Base-by-base conservation (phyloP, 805 yeast species). In the Wickerhamomyces bovis region DNA sequence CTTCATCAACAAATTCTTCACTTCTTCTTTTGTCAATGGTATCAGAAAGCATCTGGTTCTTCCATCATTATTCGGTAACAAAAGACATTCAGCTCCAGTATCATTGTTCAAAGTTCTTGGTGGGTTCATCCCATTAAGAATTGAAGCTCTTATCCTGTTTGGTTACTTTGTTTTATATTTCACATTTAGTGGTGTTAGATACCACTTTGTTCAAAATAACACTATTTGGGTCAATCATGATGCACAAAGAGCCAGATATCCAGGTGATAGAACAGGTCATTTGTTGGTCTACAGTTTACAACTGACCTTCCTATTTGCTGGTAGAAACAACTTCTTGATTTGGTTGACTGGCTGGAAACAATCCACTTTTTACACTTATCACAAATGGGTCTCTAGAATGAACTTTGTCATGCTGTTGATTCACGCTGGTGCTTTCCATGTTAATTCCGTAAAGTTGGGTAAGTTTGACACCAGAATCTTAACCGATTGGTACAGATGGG, bases 271-370 rank as follows among this genome's bases (percentile, higher is more conserved):
- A 49, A 47, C 55, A 10, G 64, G 57, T 38, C 44, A 53, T 21
- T 38, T 58, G 8, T 35, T 48, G 11, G 57, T 68, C 40, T 67
- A 66, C 19, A 61, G 65, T 23, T 53, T 80, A 46, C 88, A 90
- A 0, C 56, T 75, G 10, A 58, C 80, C 22, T 72, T 80, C 45
- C 61, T 85, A 40, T 81, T 85, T 57, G 82, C 86, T 6, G 85
- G 89, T 11, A 70, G 95, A 56, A 87, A 85, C 65, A 87, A 83
- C 63, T 72, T 87, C 42, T 63, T 85, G 51, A 73, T 76, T 48
- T 70, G 67, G 64, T 47, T 81, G 15, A 79, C 92, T 0, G 87
- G 89, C 9, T 76, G 88, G 77, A 69, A 79, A 7, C 81, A 77
- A 53, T 70, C 83, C 15, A 74, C 85, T 3, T 84, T 85, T 63